Percentiles rank a stretch among this genome's conserved stretches.
Evolutionary conservation across 2,329 filamentous ascomycete species (phyloP).

Genomic region (Talaromyces albobiverticillius): DNA sequence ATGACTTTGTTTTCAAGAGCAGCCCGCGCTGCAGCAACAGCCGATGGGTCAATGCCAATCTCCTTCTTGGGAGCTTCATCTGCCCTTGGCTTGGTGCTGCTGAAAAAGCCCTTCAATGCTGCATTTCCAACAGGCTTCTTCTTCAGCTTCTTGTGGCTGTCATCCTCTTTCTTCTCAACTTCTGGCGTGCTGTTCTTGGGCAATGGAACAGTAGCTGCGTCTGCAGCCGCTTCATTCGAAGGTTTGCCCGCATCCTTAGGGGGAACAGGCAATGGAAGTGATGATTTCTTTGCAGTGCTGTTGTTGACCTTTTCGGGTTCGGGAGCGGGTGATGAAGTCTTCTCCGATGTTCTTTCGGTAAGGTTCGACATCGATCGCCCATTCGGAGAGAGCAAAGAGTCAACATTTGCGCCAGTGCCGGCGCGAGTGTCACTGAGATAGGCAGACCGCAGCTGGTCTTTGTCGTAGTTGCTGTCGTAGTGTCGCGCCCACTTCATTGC

Average conservation of each 20-base stretch:
- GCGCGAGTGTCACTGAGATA: slow-evolving; percentile 74
- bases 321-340: no score
- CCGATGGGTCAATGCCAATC: slow-evolving; percentile 30
- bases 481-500: slow-evolving; percentile 97
- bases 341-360: slow-evolving; percentile 1
- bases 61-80: slow-evolving; percentile 32
- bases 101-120: slow-evolving; percentile 45
- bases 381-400: slow-evolving; percentile 38
- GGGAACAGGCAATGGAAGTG: slow-evolving; percentile 13
- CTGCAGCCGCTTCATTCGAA: slow-evolving; percentile 16
- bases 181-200: slow-evolving; percentile 15
- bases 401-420: slow-evolving; percentile 61
- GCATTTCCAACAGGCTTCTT: slow-evolving; percentile 39
- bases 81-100: slow-evolving; percentile 36
- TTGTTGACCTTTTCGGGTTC: not conserved
- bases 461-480: slow-evolving; percentile 96
- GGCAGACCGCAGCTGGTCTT: slow-evolving; percentile 77
- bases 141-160: slow-evolving; percentile 40
- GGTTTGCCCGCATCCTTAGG: slow-evolving; percentile 19
- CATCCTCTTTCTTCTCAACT: slow-evolving; percentile 28
- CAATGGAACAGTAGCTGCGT: slow-evolving; percentile 18
- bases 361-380: slow-evolving; percentile 24
- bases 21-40: slow-evolving; percentile 42
- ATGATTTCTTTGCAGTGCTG: slow-evolving; percentile 17
- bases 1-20: slow-evolving; percentile 39